A percentile compares a stretch with the other conserved stretches of the same genome.
These are phyloP conservation scores for Garcia nutans DNA, from an alignment of 345 rosid genomes.

Conservation along the genomic window DNA sequence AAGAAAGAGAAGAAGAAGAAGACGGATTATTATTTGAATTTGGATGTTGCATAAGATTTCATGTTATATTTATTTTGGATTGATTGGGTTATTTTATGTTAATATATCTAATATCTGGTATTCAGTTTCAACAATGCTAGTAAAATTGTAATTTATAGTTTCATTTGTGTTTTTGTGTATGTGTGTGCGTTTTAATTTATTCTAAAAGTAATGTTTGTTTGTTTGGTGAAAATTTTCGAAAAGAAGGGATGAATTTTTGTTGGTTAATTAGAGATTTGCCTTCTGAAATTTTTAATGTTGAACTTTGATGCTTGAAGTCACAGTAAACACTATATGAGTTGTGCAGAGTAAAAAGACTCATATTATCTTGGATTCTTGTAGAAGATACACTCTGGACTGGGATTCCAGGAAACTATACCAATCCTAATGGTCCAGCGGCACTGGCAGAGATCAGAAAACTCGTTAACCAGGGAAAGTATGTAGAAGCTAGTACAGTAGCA, in stretches of 20 bases:
- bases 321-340: not conserved
- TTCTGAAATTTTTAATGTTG: too few relatives aligned
- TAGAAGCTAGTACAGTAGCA: slow-evolving; percentile 67
- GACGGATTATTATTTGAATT: not conserved
- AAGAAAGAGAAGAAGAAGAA: too few relatives aligned
- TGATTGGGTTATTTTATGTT: not conserved
- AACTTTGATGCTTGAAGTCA: too few relatives aligned
- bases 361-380: slow-evolving; percentile 26
- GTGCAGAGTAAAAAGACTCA: not conserved
- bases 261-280: too few relatives aligned
- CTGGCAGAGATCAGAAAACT: slow-evolving; percentile 66
- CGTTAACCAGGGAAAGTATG: slow-evolving; percentile 55
- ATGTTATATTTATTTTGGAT: not conserved
- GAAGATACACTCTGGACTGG: slow-evolving; percentile 96
- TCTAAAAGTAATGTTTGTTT: too few relatives aligned
- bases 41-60: not conserved
- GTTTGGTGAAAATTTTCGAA: too few relatives aligned
- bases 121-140: not conserved
- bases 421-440: slow-evolving; percentile 61
- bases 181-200: too few relatives aligned
- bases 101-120: not conserved
- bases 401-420: slow-evolving; percentile 60
- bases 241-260: too few relatives aligned
- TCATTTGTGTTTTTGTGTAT: too few relatives aligned
- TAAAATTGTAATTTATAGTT: too few relatives aligned